phyloP scores from a whole-genome alignment of 371 early-diverging fungal species.

The Actinomortierella ambigua region DNA sequence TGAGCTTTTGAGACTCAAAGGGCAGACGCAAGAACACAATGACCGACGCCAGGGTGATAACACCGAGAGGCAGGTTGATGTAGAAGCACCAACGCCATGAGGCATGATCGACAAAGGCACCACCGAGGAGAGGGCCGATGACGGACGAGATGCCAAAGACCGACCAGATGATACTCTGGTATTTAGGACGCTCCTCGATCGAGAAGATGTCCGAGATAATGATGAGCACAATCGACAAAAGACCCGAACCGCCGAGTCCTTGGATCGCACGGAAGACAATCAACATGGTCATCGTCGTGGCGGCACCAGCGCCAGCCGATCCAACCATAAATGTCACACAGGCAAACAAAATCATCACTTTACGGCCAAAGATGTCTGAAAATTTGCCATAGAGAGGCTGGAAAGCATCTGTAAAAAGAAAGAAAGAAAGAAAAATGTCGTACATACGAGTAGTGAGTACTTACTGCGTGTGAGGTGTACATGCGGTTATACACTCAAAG shows the following conservation, averaged over 20 bases:
- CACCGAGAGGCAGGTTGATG: conserved; percentile 62
- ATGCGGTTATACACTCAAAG: too few relatives aligned
- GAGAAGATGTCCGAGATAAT: conserved; percentile 79
- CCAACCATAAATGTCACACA: conserved; percentile 55
- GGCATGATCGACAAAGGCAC: conserved; percentile 51
- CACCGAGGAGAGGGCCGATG: conserved; percentile 57
- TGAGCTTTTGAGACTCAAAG: conserved; percentile 46
- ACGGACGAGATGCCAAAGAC: conserved; percentile 70
- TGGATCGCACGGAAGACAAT: conserved; percentile 66
- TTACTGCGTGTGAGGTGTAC: too few relatives aligned
- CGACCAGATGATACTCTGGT: conserved; percentile 61
- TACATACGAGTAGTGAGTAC: too few relatives aligned
- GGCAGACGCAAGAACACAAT: conserved; percentile 58
- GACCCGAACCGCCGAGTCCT: conserved; percentile 77
- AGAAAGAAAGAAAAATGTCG: conserved; percentile 6
- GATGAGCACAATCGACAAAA: conserved; percentile 70
- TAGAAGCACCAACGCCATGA: conserved; percentile 62
- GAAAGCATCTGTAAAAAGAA: conserved; percentile 40
- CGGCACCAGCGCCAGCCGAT: conserved; percentile 58
- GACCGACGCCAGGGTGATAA: conserved; percentile 49
- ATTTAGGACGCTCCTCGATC: conserved; percentile 67
- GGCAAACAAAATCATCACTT: conserved; percentile 53
- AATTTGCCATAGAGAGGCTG: conserved; percentile 66
- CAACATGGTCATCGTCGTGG: conserved; percentile 64
- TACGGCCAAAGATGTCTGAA: conserved; percentile 70